Conservation (phyloP, 352 stramenopile genomes). For the Saprolegnia parasitica region DNA sequence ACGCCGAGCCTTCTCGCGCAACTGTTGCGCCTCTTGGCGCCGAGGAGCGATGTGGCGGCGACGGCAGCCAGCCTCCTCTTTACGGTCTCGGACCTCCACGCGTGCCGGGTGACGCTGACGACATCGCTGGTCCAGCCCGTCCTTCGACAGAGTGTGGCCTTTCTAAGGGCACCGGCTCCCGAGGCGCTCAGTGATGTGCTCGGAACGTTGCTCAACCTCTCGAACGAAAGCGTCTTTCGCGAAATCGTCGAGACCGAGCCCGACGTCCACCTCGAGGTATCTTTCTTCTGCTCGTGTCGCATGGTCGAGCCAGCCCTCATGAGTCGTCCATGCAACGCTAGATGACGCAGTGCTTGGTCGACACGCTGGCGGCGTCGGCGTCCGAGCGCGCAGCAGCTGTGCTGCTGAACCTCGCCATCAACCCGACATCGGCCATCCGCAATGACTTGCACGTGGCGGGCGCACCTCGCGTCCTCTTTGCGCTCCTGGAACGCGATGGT, state of each 20-base stretch:
- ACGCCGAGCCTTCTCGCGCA: conserved; percentile 20
- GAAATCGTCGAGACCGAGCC: conserved; percentile 25
- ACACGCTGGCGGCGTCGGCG: not conserved
- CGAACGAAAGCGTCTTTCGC: conserved; percentile 35
- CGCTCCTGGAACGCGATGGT: conserved; percentile 30
- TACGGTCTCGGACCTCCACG: conserved; percentile 29
- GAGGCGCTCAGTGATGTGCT: conserved; percentile 39
- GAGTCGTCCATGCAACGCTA: not conserved
- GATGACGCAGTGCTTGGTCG: conserved; percentile 18
- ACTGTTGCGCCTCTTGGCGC: conserved; percentile 33
- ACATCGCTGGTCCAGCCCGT: conserved; percentile 20
- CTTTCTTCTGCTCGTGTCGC: no score
- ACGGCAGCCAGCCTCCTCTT: conserved; percentile 48
- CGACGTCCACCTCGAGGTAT: conserved; percentile 11
- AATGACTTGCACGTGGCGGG: conserved; percentile 35
- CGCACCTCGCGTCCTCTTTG: conserved; percentile 13
- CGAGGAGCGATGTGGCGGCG: conserved; percentile 1
- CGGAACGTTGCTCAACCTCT: conserved; percentile 56
- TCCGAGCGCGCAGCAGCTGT: conserved; percentile 48
- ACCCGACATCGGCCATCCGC: conserved; percentile 36
- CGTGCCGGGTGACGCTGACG: conserved; percentile 2
- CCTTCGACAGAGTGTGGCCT: not conserved
- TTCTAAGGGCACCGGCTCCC: not conserved
- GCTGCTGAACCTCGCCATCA: conserved; percentile 63
- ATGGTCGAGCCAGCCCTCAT: no score